Conservation (phyloP, 2,329 filamentous ascomycete genomes). For the Thermomyces lanuginosus region DNA sequence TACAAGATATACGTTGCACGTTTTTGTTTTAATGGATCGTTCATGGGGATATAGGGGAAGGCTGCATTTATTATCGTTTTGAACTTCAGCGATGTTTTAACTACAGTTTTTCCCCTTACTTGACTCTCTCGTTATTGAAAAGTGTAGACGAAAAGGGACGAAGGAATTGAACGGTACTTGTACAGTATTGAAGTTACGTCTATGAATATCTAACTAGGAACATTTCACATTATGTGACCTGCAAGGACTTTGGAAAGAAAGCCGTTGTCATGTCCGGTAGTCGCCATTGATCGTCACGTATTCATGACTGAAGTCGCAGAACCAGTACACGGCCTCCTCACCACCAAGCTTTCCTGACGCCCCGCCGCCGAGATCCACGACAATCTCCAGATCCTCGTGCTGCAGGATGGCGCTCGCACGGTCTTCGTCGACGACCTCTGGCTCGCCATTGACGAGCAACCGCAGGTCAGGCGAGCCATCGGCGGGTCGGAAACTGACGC, state of each 20-base stretch:
- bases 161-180: conserved; percentile 3
- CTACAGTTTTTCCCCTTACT: not conserved
- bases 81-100: conserved; percentile 1
- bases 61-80: conserved; percentile 2
- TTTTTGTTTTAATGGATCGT: conserved; percentile 11
- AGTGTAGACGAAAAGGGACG: not conserved
- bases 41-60: conserved; percentile 2
- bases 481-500: conserved; percentile 44
- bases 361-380: conserved; percentile 41
- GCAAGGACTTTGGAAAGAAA: not conserved
- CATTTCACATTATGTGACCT: not conserved
- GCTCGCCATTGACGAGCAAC: conserved; percentile 44
- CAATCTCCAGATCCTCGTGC: conserved; percentile 46
- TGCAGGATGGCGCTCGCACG: conserved; percentile 44
- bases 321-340: conserved; percentile 45
- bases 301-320: conserved; percentile 53
- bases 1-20: conserved; percentile 5
- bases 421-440: conserved; percentile 44
- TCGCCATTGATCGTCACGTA: conserved; percentile 55
- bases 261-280: conserved; percentile 39
- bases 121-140: no score
- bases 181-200: conserved; percentile 4
- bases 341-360: conserved; percentile 25
- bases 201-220: no score
- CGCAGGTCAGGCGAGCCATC: conserved; percentile 42